Conservation (phyloP, 495 filamentous ascomycete genomes). For the Hypoxylon trugodes region DNA sequence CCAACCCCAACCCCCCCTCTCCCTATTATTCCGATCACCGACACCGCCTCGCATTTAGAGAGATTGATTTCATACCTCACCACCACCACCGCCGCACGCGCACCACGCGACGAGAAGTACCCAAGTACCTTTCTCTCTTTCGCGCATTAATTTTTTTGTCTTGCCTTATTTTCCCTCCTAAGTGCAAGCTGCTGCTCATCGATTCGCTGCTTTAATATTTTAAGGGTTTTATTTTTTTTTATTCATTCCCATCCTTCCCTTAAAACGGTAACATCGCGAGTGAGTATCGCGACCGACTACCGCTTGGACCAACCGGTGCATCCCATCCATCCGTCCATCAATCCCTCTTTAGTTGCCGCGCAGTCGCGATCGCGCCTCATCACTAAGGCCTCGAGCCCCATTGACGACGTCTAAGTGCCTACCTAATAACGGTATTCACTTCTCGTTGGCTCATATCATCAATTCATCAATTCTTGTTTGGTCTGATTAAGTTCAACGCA, state of each 20-base stretch:
- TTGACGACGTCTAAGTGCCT: conserved; percentile 30
- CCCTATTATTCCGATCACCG: conserved; percentile 45
- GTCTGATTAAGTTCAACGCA: conserved; percentile 45
- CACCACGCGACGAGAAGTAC: conserved; percentile 40
- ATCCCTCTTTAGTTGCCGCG: too few relatives aligned
- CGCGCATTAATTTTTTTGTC: conserved; percentile 15
- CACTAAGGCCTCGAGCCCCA: conserved; percentile 18
- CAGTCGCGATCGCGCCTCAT: conserved; percentile 5
- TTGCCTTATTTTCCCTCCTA: conserved; percentile 25
- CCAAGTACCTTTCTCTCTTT: conserved; percentile 32
- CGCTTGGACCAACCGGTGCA: conserved; percentile 33
- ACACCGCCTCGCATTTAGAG: conserved; percentile 44
- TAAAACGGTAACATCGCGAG: conserved; percentile 37
- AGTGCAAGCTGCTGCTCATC: conserved; percentile 31
- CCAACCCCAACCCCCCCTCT: conserved; percentile 44
- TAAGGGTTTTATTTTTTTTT: too few relatives aligned
- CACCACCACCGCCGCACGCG: conserved; percentile 34
- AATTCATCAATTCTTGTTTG: conserved; percentile 37
- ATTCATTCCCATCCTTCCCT: conserved; percentile 28
- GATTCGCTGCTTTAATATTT: conserved; percentile 36
- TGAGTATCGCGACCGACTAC: conserved; percentile 26
- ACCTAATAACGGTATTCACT: conserved; percentile 5
- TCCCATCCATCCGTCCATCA: too few relatives aligned
- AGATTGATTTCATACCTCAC: conserved; percentile 36
- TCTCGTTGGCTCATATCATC: neutral